These are phyloP conservation scores for Eucalyptus melliodora DNA, from an alignment of 345 rosid genomes.

Conservation along the genomic window DNA sequence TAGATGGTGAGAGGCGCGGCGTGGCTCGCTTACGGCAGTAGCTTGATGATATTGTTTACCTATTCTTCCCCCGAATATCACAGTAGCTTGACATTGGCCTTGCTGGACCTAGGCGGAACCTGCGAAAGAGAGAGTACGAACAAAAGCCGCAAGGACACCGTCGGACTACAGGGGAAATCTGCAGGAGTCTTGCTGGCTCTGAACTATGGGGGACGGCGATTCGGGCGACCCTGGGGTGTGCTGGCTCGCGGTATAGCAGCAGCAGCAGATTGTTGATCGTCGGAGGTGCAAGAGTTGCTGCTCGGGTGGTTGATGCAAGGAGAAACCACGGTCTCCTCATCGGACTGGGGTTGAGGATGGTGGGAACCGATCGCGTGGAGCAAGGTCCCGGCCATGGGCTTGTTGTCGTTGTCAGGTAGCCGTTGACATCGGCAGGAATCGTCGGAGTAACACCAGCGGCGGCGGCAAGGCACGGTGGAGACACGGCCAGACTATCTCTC, in stretches of 20 bases:
- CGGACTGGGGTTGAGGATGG: neutral
- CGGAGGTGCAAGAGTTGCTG: neutral
- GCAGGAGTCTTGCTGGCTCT: neutral
- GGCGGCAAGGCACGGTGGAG: neutral
- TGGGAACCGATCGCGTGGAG: accelerated
- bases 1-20: too few species aligned
- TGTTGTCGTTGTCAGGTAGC: neutral
- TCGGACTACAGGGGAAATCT: neutral
- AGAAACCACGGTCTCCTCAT: neutral
- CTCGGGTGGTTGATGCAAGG: neutral
- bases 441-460: neutral
- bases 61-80: too few species aligned
- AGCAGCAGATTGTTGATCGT: neutral
- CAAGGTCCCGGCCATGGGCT: neutral
- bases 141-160: neutral
- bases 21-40: too few species aligned
- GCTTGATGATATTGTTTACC: too few species aligned
- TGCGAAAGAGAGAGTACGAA: neutral
- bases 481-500: neutral
- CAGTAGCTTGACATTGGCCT: neutral
- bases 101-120: neutral
- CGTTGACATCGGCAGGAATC: neutral
- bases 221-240: neutral
- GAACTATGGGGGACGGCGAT: neutral
- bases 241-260: neutral